Conservation (phyloP, 805 yeast genomes). For the Ogataea degrootiae region DNA sequence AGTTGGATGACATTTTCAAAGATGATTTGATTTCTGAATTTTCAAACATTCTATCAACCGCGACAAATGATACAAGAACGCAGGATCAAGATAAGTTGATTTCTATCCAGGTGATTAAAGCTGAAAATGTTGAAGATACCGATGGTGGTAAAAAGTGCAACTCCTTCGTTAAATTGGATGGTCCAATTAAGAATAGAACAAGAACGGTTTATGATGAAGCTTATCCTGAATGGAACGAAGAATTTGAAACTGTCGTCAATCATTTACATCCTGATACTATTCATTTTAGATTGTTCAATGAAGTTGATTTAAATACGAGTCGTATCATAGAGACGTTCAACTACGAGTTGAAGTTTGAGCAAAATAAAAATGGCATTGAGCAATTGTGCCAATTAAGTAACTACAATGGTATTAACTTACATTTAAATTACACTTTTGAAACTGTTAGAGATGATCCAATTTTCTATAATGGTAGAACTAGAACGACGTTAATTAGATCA, state of each 20-base stretch:
- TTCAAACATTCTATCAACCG: constrained; percentile 4
- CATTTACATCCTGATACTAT: constrained; percentile 6
- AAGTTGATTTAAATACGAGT: constrained; percentile 4
- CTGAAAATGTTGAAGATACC: constrained; percentile 14
- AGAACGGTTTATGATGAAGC: constrained; percentile 10
- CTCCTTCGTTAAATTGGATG: constrained; percentile 14
- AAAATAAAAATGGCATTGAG: constrained; percentile 10
- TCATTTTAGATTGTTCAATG: constrained; percentile 11
- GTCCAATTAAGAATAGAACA: constrained; percentile 15
- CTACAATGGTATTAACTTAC: constrained; percentile 5
- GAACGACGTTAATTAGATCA: constrained; percentile 9
- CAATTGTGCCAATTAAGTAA: constrained; percentile 8
- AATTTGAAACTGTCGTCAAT: constrained; percentile 12
- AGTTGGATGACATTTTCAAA: constrained; percentile 12
- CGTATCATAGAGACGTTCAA: constrained; percentile 9
- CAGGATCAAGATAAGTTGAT: constrained; percentile 8
- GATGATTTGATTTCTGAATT: constrained; percentile 14
- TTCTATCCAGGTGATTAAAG: constrained; percentile 10
- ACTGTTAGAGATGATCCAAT: constrained; percentile 16
- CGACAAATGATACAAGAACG: background rate
- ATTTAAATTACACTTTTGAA: constrained; percentile 13
- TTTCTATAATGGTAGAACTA: constrained; percentile 15
- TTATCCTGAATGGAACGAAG: constrained; percentile 19
- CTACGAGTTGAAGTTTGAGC: constrained; percentile 9
- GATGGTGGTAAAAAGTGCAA: constrained; percentile 3